Evolutionary conservation across 805 yeast species (phyloP).

Genomic region (Candida ulmi): DNA sequence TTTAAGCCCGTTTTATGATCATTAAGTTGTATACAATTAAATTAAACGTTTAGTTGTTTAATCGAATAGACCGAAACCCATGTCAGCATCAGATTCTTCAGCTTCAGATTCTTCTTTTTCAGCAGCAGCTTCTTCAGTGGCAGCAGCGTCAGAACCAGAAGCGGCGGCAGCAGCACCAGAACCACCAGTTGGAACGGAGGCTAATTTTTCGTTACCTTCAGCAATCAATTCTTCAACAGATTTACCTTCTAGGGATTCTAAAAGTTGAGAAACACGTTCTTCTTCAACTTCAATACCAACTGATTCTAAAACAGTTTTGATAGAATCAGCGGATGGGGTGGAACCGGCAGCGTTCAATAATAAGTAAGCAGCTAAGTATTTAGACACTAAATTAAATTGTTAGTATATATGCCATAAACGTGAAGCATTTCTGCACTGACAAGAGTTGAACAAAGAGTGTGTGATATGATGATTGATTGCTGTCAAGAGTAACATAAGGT

Average conservation of each 20-base stretch:
- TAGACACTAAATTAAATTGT: conserved; percentile 28
- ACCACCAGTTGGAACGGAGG: conserved; percentile 97
- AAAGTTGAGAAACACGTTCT: conserved; percentile 73
- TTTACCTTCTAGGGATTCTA: conserved; percentile 91
- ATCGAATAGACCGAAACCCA: conserved; percentile 99
- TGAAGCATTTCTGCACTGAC: too few relatives aligned
- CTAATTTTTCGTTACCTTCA: conserved; percentile 93
- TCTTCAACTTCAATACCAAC: conserved; percentile 97
- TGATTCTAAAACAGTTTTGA: conserved; percentile 82
- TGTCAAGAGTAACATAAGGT: too few relatives aligned
- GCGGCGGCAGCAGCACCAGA: conserved; percentile 82
- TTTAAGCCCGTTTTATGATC: not conserved
- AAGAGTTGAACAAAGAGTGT: too few relatives aligned
- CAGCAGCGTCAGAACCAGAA: conserved; percentile 68
- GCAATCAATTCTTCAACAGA: conserved; percentile 82
- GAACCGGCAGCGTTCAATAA: conserved; percentile 96
- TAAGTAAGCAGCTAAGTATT: conserved; percentile 99
- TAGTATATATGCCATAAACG: conserved; percentile 10
- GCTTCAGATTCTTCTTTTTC: conserved; percentile 61
- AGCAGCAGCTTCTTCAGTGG: conserved; percentile 63
- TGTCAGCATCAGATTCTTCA: conserved; percentile 66
- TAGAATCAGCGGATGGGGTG: conserved; percentile 89
- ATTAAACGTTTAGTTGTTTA: conserved; percentile 37
- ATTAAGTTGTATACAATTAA: conserved; percentile 1
- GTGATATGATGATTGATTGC: too few relatives aligned